A percentile compares a stretch with the other conserved stretches of the same genome.
phyloP scores from a whole-genome alignment of 2,329 filamentous ascomycete genomes.

The Aspergillus sp. region DNA sequence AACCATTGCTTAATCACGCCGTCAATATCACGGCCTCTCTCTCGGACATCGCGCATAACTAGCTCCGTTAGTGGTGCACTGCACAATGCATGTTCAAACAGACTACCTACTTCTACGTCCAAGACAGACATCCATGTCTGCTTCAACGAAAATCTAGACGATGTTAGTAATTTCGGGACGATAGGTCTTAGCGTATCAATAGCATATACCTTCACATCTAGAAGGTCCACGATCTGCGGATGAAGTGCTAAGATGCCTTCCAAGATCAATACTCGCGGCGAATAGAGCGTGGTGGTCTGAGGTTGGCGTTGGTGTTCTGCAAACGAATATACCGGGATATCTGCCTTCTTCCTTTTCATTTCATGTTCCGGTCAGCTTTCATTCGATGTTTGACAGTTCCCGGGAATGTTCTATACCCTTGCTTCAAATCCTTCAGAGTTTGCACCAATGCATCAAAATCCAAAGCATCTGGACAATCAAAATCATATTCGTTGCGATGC shows the following conservation, averaged over 20 bases:
- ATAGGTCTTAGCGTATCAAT: not conserved
- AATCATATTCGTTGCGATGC: slow-evolving; percentile 89
- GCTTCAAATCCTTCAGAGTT: slow-evolving; percentile 74
- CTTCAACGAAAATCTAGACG: slow-evolving; percentile 80
- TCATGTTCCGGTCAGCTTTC: not conserved
- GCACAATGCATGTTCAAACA: not conserved
- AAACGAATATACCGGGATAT: slow-evolving; percentile 94
- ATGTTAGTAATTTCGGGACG: not conserved
- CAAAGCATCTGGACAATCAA: slow-evolving; percentile 88
- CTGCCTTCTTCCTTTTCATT: slow-evolving; percentile 48
- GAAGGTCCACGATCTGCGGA: slow-evolving; percentile 69
- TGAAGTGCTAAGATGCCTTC: slow-evolving; percentile 96
- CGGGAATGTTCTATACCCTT: slow-evolving; percentile 59
- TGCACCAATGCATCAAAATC: slow-evolving; percentile 88
- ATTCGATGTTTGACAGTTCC: not conserved
- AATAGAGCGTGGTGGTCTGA: slow-evolving; percentile 83
- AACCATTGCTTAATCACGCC: slow-evolving; percentile 99
- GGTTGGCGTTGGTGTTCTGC: slow-evolving; percentile 75
- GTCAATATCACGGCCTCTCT: slow-evolving; percentile 84
- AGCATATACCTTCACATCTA: slow-evolving; percentile 75
- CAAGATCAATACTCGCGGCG: slow-evolving; percentile 87
- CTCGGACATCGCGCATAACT: slow-evolving; percentile 82
- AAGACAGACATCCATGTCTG: slow-evolving; percentile 88
- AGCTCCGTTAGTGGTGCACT: slow-evolving; percentile 15
- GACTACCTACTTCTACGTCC: slow-evolving; percentile 67